Percentiles rank a stretch among this genome's conserved stretches.
These are phyloP conservation scores for Starmera amethionina DNA, from an alignment of 805 yeast genomes.

Conservation along the genomic window DNA sequence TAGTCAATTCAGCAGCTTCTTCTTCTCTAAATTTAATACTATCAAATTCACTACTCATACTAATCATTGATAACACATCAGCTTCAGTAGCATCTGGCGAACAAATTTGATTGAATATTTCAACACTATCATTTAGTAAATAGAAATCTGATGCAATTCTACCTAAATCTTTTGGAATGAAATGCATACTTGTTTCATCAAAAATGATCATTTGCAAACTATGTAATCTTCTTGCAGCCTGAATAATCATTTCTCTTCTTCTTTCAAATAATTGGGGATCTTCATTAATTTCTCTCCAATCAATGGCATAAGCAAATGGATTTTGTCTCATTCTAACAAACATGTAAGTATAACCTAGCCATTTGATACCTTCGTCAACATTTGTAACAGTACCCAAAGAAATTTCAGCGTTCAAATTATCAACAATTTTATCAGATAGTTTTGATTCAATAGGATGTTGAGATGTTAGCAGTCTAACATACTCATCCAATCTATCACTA, in stretches of 20 bases:
- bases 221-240: constrained; percentile 80
- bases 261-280: constrained; percentile 74
- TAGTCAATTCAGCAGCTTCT: constrained; percentile 65
- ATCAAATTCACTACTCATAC: constrained; percentile 92
- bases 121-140: constrained; percentile 73
- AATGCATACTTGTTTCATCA: constrained; percentile 74
- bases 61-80: constrained; percentile 76
- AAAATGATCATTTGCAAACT: constrained; percentile 85
- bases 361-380: constrained; percentile 87
- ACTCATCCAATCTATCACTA: constrained; percentile 73
- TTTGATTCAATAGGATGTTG: constrained; percentile 95
- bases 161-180: constrained; percentile 83
- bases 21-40: constrained; percentile 83
- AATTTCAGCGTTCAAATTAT: constrained; percentile 92
- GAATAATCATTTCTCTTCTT: constrained; percentile 64
- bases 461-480: constrained; percentile 79
- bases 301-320: constrained; percentile 87
- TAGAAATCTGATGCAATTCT: constrained; percentile 93
- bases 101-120: constrained; percentile 77
- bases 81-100: constrained; percentile 86
- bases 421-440: constrained; percentile 68
- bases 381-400: constrained; percentile 92
- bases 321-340: constrained; percentile 90
- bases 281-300: constrained; percentile 72
- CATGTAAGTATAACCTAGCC: constrained; percentile 97